Evolutionary conservation across 2,329 filamentous ascomycete genomes (phyloP).

Genomic region (Chalaropsis thielavioides): DNA sequence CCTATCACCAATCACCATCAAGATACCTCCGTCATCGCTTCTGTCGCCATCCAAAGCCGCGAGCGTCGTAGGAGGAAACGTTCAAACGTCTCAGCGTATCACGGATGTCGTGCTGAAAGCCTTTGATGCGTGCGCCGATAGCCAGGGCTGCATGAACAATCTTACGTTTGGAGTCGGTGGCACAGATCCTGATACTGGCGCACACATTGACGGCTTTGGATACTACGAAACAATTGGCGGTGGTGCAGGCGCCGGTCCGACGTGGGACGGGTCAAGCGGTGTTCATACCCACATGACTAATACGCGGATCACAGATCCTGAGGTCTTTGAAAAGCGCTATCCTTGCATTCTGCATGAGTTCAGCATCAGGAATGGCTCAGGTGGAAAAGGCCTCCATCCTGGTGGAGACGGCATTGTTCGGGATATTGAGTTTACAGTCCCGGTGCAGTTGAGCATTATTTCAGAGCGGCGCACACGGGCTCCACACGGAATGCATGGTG

Average conservation of each 20-base stretch:
- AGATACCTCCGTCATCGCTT: slow-evolving; percentile 58
- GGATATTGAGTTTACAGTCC: slow-evolving; percentile 67
- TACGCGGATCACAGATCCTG: slow-evolving; percentile 52
- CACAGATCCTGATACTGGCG: slow-evolving; percentile 27
- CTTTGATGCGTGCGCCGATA: slow-evolving; percentile 65
- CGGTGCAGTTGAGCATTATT: slow-evolving; percentile 62
- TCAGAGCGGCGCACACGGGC: slow-evolving; percentile 64
- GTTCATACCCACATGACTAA: slow-evolving; percentile 53
- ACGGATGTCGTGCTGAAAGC: slow-evolving; percentile 44
- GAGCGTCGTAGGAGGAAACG: slow-evolving; percentile 71
- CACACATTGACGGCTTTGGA: slow-evolving; percentile 29
- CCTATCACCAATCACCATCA: slow-evolving; percentile 57
- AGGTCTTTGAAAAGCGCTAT: slow-evolving; percentile 39
- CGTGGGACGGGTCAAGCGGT: slow-evolving; percentile 31
- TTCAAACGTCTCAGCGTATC: slow-evolving; percentile 35
- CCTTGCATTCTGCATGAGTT: slow-evolving; percentile 62
- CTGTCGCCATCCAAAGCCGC: slow-evolving; percentile 62
- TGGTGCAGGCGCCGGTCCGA: slow-evolving; percentile 55
- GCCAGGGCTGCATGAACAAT: slow-evolving; percentile 71
- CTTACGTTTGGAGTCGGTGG: slow-evolving; percentile 63
- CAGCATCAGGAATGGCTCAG: slow-evolving; percentile 46
- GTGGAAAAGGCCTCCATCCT: slow-evolving; percentile 48
- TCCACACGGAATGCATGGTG: slow-evolving; percentile 60
- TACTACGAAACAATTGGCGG: slow-evolving; percentile 48
- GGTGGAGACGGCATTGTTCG: slow-evolving; percentile 63